phyloP scores from a whole-genome alignment of 2,329 filamentous ascomycete genomes.

The Alternaria ethzedia region DNA sequence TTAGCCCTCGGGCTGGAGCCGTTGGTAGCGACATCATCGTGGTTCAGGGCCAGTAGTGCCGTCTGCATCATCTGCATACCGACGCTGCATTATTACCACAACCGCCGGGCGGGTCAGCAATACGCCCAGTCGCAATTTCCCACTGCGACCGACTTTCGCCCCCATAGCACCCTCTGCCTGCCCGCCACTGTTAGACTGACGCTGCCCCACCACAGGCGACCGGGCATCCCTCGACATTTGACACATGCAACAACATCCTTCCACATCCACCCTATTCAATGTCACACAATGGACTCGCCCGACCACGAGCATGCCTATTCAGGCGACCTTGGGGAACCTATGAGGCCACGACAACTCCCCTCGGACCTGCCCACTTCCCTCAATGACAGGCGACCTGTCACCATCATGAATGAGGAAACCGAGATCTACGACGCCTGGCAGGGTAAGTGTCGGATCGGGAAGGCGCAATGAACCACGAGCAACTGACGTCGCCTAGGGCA shows the following conservation, averaged over 20 bases:
- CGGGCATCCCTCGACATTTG: constrained; percentile 10
- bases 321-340: constrained; percentile 35
- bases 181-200: background rate
- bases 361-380: constrained; percentile 88
- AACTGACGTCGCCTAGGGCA: constrained; percentile 67
- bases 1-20: background rate
- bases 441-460: constrained; percentile 64
- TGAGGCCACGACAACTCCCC: constrained; percentile 65
- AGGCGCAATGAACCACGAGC: constrained; percentile 2
- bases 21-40: constrained; percentile 16
- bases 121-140: background rate
- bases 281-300: constrained; percentile 45
- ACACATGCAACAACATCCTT: constrained; percentile 12
- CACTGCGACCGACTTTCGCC: background rate
- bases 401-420: constrained; percentile 76
- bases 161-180: background rate
- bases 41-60: background rate
- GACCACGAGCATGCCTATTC: constrained; percentile 44
- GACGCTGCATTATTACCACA: background rate
- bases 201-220: constrained; percentile 14
- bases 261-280: constrained; percentile 23
- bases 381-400: constrained; percentile 79
- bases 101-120: background rate
- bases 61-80: background rate
- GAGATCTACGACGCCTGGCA: constrained; percentile 99